Conservation (phyloP, 805 yeast genomes). For the Saccharomycopsis amapae region DNA sequence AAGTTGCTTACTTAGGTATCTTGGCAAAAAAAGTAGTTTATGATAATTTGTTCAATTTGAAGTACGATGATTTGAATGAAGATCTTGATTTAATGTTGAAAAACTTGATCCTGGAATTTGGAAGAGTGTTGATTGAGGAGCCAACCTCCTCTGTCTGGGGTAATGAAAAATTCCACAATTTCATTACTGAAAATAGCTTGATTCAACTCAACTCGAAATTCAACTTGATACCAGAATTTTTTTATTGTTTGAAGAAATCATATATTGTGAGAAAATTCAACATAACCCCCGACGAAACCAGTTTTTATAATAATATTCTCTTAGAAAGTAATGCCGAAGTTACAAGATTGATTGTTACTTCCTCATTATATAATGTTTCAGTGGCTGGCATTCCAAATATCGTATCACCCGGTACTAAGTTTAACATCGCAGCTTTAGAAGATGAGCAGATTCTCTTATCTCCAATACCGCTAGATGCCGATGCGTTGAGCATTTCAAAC, state of each 20-base stretch:
- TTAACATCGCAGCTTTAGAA: not conserved
- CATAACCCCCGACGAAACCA: conserved; percentile 41
- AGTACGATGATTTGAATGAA: conserved; percentile 28
- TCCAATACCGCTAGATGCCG: conserved; percentile 18
- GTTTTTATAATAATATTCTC: conserved; percentile 33
- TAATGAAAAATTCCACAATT: not conserved
- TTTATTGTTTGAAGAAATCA: conserved; percentile 32
- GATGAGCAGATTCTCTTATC: not conserved
- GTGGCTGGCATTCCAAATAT: not conserved
- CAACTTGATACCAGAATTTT: conserved; percentile 28
- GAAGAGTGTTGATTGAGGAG: conserved; percentile 3
- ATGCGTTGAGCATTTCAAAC: conserved; percentile 10
- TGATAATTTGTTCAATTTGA: conserved; percentile 25
- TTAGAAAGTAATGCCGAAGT: conserved; percentile 23
- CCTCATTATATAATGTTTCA: conserved; percentile 1
- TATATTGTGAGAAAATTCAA: conserved; percentile 34
- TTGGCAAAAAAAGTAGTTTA: conserved; percentile 31
- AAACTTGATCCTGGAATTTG: conserved; percentile 5
- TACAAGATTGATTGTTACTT: not conserved
- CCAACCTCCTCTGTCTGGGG: conserved; percentile 27
- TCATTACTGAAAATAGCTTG: conserved; percentile 5
- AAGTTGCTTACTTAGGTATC: conserved; percentile 28
- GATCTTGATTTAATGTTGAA: conserved; percentile 25
- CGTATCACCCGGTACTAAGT: too few relatives aligned
- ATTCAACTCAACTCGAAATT: conserved; percentile 16